These are phyloP conservation scores for Vigna radiata DNA, from an alignment of 306 rosid genomes.

Conservation along the genomic window DNA sequence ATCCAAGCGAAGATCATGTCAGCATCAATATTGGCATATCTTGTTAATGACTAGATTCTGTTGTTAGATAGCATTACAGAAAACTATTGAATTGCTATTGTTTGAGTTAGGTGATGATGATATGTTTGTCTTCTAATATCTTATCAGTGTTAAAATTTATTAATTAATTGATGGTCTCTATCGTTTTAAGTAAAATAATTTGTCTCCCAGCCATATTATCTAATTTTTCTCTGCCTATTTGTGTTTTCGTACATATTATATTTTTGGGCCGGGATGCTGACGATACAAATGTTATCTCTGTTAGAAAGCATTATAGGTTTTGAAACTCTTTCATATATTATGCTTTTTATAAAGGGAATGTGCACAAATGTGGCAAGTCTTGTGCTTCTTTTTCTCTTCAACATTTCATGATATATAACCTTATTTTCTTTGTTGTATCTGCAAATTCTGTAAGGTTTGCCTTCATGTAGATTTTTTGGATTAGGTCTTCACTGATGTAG, in stretches of 20 bases:
- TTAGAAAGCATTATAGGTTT: background rate
- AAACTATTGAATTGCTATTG: background rate
- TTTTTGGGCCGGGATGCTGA: background rate
- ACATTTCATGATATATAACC: background rate
- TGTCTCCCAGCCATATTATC: background rate
- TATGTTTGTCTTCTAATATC: constrained; percentile 2
- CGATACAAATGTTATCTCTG: background rate
- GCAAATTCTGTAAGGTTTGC: background rate
- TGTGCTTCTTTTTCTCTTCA: background rate
- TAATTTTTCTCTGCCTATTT: background rate
- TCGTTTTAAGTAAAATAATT: background rate
- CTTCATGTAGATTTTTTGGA: constrained; percentile 6
- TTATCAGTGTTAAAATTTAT: background rate
- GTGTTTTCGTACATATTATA: background rate
- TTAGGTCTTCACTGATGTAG: background rate
- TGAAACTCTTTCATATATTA: background rate
- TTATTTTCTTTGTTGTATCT: background rate
- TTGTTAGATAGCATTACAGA: background rate
- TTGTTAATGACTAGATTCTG: constrained; percentile 7
- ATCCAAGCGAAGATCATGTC: background rate
- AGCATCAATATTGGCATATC: constrained; percentile 10
- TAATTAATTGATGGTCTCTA: background rate
- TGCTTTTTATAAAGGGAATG: background rate
- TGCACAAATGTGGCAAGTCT: background rate
- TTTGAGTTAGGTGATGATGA: background rate